Conservation (phyloP, 306 rosid species). For the Begonia fuchsioides region DNA sequence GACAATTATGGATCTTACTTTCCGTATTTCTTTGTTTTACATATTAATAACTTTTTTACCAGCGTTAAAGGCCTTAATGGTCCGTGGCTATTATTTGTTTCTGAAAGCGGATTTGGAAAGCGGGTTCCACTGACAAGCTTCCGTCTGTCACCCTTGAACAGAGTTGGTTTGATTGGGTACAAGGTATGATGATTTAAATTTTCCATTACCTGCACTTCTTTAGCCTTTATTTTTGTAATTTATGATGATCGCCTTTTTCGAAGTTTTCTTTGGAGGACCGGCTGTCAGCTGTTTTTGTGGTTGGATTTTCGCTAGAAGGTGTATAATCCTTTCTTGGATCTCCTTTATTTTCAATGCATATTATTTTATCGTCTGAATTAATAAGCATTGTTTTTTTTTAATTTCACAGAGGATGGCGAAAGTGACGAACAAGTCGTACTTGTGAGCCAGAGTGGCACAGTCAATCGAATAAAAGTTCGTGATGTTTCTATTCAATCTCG, state of each 20-base stretch:
- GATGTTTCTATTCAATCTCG: constrained; percentile 93
- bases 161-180: constrained; percentile 90
- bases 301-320: constrained; percentile 85
- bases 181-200: constrained; percentile 35
- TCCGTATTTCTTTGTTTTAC: no score
- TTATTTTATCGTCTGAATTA: background rate
- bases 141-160: constrained; percentile 53
- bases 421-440: constrained; percentile 98
- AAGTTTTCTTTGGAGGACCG: constrained; percentile 81
- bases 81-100: constrained; percentile 92
- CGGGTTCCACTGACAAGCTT: constrained; percentile 86
- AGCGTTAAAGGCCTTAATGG: constrained; percentile 43
- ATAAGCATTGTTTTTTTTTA: background rate
- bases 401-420: constrained; percentile 69
- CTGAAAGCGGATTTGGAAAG: constrained; percentile 88
- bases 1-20: no score
- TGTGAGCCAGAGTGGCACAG: constrained; percentile 95
- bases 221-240: constrained; percentile 1
- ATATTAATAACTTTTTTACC: constrained; percentile 1
- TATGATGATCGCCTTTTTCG: constrained; percentile 5
- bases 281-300: constrained; percentile 84
- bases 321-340: background rate
- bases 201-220: background rate
- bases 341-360: background rate
- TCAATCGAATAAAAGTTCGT: constrained; percentile 88